These are phyloP conservation scores for Ceriops zippeliana DNA, from an alignment of 345 rosid genomes.

Conservation along the genomic window DNA sequence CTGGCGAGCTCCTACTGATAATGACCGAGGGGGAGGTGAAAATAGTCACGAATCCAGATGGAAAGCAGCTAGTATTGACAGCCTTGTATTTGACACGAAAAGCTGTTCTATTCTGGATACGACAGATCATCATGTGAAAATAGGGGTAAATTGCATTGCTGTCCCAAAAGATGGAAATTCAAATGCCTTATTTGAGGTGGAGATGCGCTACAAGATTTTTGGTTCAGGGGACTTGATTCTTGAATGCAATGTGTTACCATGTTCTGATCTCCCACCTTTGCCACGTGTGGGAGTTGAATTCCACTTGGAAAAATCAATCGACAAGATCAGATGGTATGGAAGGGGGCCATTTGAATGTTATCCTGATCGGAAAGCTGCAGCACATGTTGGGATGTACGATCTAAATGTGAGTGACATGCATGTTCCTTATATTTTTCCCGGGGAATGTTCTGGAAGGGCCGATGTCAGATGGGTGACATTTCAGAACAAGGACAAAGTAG, in stretches of 20 bases:
- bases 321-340: slow-evolving; percentile 79
- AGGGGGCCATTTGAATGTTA: slow-evolving; percentile 97
- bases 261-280: slow-evolving; percentile 72
- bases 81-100: slow-evolving; percentile 46
- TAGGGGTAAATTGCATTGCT: slow-evolving; percentile 51
- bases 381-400: slow-evolving; percentile 69
- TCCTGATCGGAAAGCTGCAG: slow-evolving; percentile 95
- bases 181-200: slow-evolving; percentile 49
- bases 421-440: slow-evolving; percentile 95
- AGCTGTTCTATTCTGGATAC: slow-evolving; percentile 54
- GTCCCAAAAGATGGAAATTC: slow-evolving; percentile 25
- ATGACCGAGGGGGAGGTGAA: slow-evolving; percentile 87
- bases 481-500: slow-evolving; percentile 60
- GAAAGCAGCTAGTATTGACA: slow-evolving; percentile 64
- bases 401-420: slow-evolving; percentile 67
- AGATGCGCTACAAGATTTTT: slow-evolving; percentile 52
- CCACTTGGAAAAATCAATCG: slow-evolving; percentile 63
- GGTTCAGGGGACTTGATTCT: slow-evolving; percentile 76
- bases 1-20: slow-evolving; percentile 97
- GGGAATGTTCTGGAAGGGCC: slow-evolving; percentile 83
- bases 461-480: slow-evolving; percentile 95
- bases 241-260: slow-evolving; percentile 60
- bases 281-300: slow-evolving; percentile 89
- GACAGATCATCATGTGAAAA: slow-evolving; percentile 44
- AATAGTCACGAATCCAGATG: slow-evolving; percentile 75